These are phyloP conservation scores for Colletotrichum cereale DNA, from an alignment of 2,329 filamentous ascomycete genomes.

Conservation along the genomic window DNA sequence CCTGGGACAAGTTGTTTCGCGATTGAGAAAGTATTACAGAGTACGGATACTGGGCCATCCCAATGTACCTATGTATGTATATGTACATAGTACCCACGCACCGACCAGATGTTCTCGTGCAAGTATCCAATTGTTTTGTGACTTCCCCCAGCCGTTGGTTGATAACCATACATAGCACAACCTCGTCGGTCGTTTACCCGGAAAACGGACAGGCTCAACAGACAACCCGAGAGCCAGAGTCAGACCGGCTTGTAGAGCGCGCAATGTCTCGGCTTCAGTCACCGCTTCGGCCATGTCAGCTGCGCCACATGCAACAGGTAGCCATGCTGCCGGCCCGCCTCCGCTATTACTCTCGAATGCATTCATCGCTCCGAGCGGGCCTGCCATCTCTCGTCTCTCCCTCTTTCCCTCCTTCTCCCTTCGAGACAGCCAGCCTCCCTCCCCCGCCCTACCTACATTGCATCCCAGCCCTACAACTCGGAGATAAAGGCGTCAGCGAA, in stretches of 20 bases:
- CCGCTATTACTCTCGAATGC: conserved; percentile 24
- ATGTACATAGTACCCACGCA: too few species aligned
- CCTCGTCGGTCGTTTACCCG: neutral
- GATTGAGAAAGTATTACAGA: neutral
- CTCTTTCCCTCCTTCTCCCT: conserved; percentile 12
- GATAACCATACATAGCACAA: neutral
- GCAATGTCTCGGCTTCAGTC: conserved; percentile 28
- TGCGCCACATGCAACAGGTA: conserved; percentile 32
- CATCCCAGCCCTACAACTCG: conserved; percentile 38
- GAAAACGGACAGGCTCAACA: neutral
- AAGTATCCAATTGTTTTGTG: neutral
- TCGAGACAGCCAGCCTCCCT: neutral
- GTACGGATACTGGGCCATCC: neutral
- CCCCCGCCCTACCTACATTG: conserved; percentile 13
- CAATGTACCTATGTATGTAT: too few species aligned
- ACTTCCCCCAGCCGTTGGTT: neutral
- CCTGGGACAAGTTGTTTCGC: neutral
- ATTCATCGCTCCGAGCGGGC: conserved; percentile 8
- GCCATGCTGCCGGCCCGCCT: conserved; percentile 30
- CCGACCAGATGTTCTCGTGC: conserved; percentile 1
- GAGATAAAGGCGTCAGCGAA: neutral
- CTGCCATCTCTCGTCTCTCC: neutral
- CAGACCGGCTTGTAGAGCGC: neutral
- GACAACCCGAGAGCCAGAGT: neutral
- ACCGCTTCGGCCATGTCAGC: conserved; percentile 36